A percentile compares a stretch with the other conserved stretches of the same genome.
phyloP scores from a whole-genome alignment of 73 alveolate species.

The Paramecium primaurelia region DNA sequence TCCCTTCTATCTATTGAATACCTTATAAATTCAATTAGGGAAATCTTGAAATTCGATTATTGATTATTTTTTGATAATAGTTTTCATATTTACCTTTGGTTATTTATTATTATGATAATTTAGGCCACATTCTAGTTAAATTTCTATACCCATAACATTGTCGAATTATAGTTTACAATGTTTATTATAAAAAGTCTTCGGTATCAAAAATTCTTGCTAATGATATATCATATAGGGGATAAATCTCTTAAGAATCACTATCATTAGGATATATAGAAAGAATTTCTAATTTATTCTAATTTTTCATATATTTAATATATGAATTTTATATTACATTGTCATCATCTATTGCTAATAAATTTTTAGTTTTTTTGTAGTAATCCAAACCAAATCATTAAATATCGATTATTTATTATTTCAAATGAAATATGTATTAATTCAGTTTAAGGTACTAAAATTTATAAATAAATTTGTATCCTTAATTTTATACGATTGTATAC shows the following conservation, averaged over 20 bases:
- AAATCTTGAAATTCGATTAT: conserved; percentile 12
- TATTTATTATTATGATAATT: background rate
- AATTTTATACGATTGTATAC: background rate
- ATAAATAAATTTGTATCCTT: background rate
- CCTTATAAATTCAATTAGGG: background rate
- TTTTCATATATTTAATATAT: background rate
- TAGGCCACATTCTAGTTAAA: background rate
- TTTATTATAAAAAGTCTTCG: background rate
- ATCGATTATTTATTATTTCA: background rate
- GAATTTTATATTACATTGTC: background rate
- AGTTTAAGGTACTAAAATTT: background rate
- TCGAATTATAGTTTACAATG: background rate
- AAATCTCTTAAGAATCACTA: background rate
- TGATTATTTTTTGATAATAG: conserved; percentile 7
- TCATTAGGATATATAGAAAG: background rate
- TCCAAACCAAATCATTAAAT: background rate
- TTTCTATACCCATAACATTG: background rate
- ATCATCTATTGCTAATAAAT: background rate
- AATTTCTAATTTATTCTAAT: background rate
- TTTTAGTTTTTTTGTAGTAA: background rate
- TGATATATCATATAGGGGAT: background rate
- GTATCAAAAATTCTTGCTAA: background rate
- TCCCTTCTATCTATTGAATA: conserved; percentile 9
- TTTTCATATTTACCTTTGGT: background rate
- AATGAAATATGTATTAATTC: background rate